Evolutionary conservation across 148 eudicot genomes (phyloP).

Genomic region (Cornus controversa): DNA sequence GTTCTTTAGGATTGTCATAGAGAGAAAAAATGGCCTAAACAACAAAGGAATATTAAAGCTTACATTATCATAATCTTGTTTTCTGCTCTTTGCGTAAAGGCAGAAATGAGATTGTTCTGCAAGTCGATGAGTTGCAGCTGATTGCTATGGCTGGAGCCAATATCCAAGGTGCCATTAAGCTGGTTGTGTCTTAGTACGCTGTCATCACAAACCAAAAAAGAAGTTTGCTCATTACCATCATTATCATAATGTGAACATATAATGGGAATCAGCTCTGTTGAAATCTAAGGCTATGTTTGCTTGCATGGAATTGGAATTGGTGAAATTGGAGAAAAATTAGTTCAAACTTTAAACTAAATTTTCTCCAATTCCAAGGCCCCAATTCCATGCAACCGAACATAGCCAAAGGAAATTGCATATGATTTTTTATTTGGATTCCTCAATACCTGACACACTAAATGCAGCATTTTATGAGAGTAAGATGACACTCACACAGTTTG

Average conservation of each 20-base stretch:
- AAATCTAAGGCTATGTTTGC: too few species aligned
- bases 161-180: constrained; percentile 35
- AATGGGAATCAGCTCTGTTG: neutral
- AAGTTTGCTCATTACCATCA: neutral
- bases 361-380: too few species aligned
- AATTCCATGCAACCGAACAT: too few species aligned
- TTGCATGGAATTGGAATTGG: too few species aligned
- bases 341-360: too few species aligned
- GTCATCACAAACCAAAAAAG: neutral
- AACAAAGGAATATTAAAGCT: neutral
- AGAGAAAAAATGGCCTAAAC: neutral
- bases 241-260: neutral
- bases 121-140: constrained; percentile 50
- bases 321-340: too few species aligned
- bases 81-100: constrained; percentile 5
- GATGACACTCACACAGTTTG: constrained; percentile 28
- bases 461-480: neutral
- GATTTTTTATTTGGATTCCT: neutral
- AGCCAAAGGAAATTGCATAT: neutral
- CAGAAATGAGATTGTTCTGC: constrained; percentile 34
- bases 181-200: constrained; percentile 42
- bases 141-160: constrained; percentile 33
- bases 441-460: neutral
- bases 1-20: neutral
- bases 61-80: constrained; percentile 13